phyloP scores from a whole-genome alignment of 176 grass and related monocot genomes.

The Urochloa ruziziensis region DNA sequence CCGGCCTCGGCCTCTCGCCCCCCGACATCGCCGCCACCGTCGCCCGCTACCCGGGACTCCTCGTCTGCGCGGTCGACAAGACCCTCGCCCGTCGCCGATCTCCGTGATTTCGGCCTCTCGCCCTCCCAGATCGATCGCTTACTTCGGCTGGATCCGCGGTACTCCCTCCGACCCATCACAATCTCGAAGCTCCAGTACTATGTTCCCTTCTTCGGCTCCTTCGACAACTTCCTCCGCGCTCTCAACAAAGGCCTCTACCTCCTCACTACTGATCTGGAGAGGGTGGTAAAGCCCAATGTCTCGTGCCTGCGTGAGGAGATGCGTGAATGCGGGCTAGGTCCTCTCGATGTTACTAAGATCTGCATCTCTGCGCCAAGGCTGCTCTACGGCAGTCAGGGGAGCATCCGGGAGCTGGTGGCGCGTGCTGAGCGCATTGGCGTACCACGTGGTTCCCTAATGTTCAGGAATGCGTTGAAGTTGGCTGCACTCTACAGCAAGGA shows the following conservation, averaged over 20 bases:
- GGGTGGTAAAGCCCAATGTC: conserved; percentile 41
- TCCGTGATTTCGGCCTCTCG: conserved; percentile 6
- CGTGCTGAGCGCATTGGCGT: conserved; percentile 22
- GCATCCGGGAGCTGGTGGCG: not conserved
- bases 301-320: conserved; percentile 32
- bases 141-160: not conserved
- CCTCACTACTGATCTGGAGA: conserved; percentile 32
- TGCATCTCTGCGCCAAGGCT: not conserved
- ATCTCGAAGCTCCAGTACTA: conserved; percentile 23
- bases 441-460: conserved; percentile 12
- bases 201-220: not conserved
- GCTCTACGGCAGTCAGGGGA: conserved; percentile 9
- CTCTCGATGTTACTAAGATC: conserved; percentile 20
- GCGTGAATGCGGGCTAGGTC: conserved; percentile 30
- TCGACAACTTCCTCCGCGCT: not conserved
- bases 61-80: conserved; percentile 24
- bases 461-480: not conserved
- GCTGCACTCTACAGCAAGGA: conserved; percentile 1
- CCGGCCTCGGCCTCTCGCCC: conserved; percentile 22
- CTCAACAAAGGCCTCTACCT: conserved; percentile 21
- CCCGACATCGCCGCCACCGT: conserved; percentile 2
- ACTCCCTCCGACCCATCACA: not conserved
- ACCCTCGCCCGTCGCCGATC: not conserved
- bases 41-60: not conserved
- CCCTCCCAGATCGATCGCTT: not conserved